These are phyloP conservation scores for Mucor mucedo DNA, from an alignment of 371 early-diverging fungal species.

Conservation along the genomic window DNA sequence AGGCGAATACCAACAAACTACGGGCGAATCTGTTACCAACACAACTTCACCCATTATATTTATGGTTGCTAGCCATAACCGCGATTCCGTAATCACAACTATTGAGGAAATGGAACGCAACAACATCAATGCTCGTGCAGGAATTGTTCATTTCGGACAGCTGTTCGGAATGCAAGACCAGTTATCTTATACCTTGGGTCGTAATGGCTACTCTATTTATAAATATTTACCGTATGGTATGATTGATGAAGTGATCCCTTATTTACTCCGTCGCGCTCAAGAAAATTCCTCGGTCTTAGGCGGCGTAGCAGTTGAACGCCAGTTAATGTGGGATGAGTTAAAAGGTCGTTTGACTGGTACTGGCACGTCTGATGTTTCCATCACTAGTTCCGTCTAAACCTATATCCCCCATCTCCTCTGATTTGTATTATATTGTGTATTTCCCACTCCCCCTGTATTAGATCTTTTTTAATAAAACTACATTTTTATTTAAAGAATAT, in stretches of 20 bases:
- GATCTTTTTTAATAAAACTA: neutral
- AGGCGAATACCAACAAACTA: conserved; percentile 33
- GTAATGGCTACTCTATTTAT: conserved; percentile 78
- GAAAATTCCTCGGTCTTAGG: conserved; percentile 88
- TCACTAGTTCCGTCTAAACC: conserved; percentile 21
- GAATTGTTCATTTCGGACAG: conserved; percentile 92
- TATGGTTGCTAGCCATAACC: conserved; percentile 94
- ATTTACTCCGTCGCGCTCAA: conserved; percentile 93
- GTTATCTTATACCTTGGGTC: conserved; percentile 77
- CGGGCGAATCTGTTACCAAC: conserved; percentile 35
- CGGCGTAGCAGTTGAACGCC: conserved; percentile 50
- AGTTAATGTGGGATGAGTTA: conserved; percentile 60
- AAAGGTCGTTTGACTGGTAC: conserved; percentile 44
- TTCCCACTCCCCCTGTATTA: neutral
- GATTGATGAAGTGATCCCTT: conserved; percentile 89
- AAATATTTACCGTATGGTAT: conserved; percentile 94
- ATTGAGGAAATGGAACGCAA: conserved; percentile 69
- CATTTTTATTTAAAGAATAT: too few relatives aligned
- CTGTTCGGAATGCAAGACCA: conserved; percentile 91
- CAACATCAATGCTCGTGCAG: conserved; percentile 58
- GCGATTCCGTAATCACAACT: conserved; percentile 74
- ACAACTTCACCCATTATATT: conserved; percentile 65
- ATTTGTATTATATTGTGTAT: neutral
- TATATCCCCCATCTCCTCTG: neutral
- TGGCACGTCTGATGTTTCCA: conserved; percentile 28